A percentile compares a stretch with the other conserved stretches of the same genome.
phyloP scores from a whole-genome alignment of 345 rosid genomes.

The Dovyalis caffra region DNA sequence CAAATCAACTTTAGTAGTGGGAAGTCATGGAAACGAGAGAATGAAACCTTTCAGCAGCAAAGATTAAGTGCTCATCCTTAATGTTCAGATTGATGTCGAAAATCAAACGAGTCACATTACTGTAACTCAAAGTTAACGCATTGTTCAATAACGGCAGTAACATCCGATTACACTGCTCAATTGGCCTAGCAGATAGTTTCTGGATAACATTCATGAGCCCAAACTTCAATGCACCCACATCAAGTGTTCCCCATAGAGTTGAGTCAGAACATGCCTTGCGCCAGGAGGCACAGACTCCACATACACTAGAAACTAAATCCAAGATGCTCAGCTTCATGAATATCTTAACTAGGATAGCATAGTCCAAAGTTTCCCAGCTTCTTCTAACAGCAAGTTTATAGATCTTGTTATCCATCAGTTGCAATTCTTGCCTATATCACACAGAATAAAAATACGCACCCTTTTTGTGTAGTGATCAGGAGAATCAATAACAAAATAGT shows the following conservation, averaged over 20 bases:
- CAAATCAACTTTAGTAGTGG: background rate
- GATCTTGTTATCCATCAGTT: background rate
- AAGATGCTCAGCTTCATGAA: background rate
- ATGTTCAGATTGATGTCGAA: background rate
- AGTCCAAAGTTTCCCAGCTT: constrained; percentile 11
- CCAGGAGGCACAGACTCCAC: constrained; percentile 13
- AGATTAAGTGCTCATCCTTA: constrained; percentile 12
- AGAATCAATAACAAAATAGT: background rate
- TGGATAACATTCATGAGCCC: background rate
- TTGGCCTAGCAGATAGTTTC: background rate
- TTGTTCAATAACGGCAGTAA: background rate
- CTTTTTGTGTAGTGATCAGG: background rate
- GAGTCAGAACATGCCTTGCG: background rate
- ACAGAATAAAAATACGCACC: background rate
- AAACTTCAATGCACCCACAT: background rate
- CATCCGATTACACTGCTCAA: too few species aligned
- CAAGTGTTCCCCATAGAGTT: constrained; percentile 7
- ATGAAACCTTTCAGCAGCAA: constrained; percentile 11
- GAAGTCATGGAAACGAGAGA: background rate
- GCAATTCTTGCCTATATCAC: background rate
- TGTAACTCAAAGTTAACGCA: constrained; percentile 9
- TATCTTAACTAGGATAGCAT: constrained; percentile 16
- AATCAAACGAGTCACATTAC: constrained; percentile 11
- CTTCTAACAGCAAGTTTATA: background rate
- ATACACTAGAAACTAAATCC: constrained; percentile 9